Percentiles rank a stretch among this genome's conserved stretches.
phyloP scores from a whole-genome alignment of 345 rosid species.

The Citrus sinensis region DNA sequence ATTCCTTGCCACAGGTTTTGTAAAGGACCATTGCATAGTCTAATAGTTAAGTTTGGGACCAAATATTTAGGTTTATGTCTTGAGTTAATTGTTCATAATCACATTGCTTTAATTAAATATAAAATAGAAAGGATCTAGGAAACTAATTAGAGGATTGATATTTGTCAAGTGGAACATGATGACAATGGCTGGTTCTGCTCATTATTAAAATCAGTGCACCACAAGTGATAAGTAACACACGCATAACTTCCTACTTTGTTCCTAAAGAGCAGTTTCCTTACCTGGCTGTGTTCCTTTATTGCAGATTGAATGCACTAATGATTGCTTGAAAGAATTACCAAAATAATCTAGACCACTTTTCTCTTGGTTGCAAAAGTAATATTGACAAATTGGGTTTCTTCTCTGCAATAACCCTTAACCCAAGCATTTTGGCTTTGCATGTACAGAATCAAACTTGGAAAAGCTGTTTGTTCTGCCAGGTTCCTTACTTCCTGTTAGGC shows the following conservation, averaged over 20 bases:
- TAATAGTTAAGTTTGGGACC: neutral
- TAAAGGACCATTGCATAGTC: neutral
- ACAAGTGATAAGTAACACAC: neutral
- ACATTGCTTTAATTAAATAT: neutral
- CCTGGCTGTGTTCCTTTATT: neutral
- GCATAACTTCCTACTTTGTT: neutral
- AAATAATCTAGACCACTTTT: neutral
- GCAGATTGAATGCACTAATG: neutral
- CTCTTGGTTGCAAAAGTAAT: neutral
- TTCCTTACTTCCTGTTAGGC: conserved; percentile 26
- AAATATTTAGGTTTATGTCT: neutral
- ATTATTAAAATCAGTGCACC: neutral
- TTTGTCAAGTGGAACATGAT: neutral
- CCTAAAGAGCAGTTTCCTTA: neutral
- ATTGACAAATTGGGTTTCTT: neutral
- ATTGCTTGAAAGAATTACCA: neutral
- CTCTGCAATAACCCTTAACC: neutral
- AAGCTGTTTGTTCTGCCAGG: conserved; percentile 34
- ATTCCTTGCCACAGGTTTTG: neutral
- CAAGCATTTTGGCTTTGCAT: conserved; percentile 2
- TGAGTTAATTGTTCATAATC: neutral
- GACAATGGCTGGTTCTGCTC: neutral
- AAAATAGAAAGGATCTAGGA: neutral
- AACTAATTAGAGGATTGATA: neutral
- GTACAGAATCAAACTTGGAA: conserved; percentile 35